Evolutionary conservation across 148 eudicot species (phyloP), one percentile per base, ranked within the genome.

Genomic region (Drosera capensis): DNA sequence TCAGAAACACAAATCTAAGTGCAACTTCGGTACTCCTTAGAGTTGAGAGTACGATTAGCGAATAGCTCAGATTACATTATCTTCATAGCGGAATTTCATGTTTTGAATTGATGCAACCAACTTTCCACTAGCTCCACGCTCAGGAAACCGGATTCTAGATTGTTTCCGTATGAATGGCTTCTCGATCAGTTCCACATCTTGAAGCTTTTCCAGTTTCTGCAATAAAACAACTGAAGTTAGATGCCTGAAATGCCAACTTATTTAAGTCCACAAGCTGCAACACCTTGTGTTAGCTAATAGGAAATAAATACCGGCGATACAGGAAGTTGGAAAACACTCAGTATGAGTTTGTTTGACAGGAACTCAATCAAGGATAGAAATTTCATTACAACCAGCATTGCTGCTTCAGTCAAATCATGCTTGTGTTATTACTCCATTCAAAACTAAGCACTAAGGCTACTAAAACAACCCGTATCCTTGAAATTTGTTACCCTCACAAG

Each of bases 81-180:
- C 87, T 25, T 64, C 95, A 51, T 63, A 84, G 38, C 77, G 56
- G 47, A 90, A 84, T 14, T 80, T 72, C 54, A 90, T 52, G 56
- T 78, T 80, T 41, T 84, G 80, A 12, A 90, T 55, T 11, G 73
- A 45, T 24, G 65, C 71, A 38, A 84, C 97, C 24, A 79, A 58
- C 59, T 78, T 72, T 46, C 97, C 97, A 20, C 97, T 90, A 62
- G 71, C 80, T 40, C 92, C 95, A 46, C 82, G 97, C 68, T 84
- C 87, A 46, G 97, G 97, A 53, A 90, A 90, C 58, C 82, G 73
- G 43, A 90, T 90, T 68, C 78, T 90, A 79, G 84, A 80, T 68
- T 90, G 97, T 52, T 90, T 90, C 52, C 95, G 55, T 54, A 90
- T 75, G 58, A 90, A 90, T 43, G 97, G 95, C 74, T 90, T 90